Conservation (phyloP, 2,329 filamentous ascomycete species). For the Saccharata proteae region DNA sequence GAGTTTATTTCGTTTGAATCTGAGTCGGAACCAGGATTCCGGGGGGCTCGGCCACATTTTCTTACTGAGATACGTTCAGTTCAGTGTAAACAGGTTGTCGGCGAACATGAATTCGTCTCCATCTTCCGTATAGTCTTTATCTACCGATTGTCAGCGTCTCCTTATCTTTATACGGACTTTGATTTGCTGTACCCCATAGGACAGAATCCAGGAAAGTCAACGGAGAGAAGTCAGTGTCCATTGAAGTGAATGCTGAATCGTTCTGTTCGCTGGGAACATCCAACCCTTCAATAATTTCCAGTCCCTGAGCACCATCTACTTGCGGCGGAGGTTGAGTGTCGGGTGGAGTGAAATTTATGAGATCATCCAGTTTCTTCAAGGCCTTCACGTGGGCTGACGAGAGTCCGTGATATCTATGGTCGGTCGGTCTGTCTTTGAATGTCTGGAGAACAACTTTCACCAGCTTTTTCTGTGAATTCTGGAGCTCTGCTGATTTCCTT, state of each 20-base stretch:
- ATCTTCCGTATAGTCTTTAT: not conserved
- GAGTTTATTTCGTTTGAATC: too few relatives aligned
- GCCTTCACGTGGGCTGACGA: slow-evolving; percentile 2
- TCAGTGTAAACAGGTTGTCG: too few relatives aligned
- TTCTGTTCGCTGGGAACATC: too few relatives aligned
- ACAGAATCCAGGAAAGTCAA: slow-evolving; percentile 6
- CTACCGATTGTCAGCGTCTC: not conserved
- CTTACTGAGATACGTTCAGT: too few relatives aligned
- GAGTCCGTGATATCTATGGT: not conserved
- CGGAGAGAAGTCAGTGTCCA: slow-evolving; percentile 1
- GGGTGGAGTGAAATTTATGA: not conserved
- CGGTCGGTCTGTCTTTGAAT: not conserved
- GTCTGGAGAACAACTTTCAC: not conserved
- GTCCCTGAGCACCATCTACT: too few relatives aligned
- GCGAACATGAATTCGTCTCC: too few relatives aligned
- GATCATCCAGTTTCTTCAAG: not conserved
- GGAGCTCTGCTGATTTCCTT: not conserved
- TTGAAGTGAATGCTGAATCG: not conserved
- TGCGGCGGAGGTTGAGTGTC: too few relatives aligned
- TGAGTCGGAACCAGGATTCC: too few relatives aligned
- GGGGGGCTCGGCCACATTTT: too few relatives aligned
- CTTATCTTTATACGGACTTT: not conserved
- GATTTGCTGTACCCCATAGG: slow-evolving; percentile 1
- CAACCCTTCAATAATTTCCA: not conserved
- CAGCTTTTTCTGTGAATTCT: not conserved